These are phyloP conservation scores for Orbilia quercus DNA, from an alignment of 2,329 filamentous ascomycete species.

Conservation along the genomic window DNA sequence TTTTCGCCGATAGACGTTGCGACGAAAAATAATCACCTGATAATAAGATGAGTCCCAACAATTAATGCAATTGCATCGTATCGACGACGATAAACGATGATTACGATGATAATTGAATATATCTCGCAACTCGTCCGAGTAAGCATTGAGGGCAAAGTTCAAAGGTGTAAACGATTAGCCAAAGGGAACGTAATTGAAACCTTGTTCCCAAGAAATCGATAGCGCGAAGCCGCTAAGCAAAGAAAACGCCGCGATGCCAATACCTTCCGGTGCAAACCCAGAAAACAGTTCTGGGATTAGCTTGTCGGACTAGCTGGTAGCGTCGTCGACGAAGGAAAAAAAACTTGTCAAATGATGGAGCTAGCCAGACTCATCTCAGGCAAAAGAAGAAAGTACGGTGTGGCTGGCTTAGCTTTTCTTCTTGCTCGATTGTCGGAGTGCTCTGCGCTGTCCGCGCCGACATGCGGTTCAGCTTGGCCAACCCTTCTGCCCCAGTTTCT, in stretches of 20 bases:
- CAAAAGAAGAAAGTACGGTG: slow-evolving; percentile 48
- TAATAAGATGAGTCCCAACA: slow-evolving; percentile 41
- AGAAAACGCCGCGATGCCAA: slow-evolving; percentile 45
- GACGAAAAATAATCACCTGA: slow-evolving; percentile 37
- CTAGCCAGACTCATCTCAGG: slow-evolving; percentile 43
- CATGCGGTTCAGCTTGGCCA: slow-evolving; percentile 39
- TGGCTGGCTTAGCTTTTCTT: slow-evolving; percentile 55
- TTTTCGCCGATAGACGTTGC: too few relatives aligned
- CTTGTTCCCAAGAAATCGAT: slow-evolving; percentile 53
- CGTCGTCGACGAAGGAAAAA: slow-evolving; percentile 34
- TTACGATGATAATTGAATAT: too few relatives aligned
- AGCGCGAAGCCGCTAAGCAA: slow-evolving; percentile 33
- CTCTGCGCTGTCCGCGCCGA: slow-evolving; percentile 50
- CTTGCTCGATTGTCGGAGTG: slow-evolving; percentile 55
- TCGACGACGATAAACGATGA: too few relatives aligned
- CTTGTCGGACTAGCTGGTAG: slow-evolving; percentile 41
- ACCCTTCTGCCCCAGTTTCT: slow-evolving; percentile 55
- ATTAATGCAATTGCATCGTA: too few relatives aligned
- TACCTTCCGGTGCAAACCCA: slow-evolving; percentile 10
- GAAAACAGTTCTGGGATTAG: slow-evolving; percentile 43
- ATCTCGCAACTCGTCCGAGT: slow-evolving; percentile 11
- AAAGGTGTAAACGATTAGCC: slow-evolving; percentile 28
- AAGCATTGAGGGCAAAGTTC: slow-evolving; percentile 1
- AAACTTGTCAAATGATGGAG: slow-evolving; percentile 56
- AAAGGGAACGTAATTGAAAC: slow-evolving; percentile 52